phyloP scores from a whole-genome alignment of 352 stramenopile genomes.

The Globisporangium sylvaticum region DNA sequence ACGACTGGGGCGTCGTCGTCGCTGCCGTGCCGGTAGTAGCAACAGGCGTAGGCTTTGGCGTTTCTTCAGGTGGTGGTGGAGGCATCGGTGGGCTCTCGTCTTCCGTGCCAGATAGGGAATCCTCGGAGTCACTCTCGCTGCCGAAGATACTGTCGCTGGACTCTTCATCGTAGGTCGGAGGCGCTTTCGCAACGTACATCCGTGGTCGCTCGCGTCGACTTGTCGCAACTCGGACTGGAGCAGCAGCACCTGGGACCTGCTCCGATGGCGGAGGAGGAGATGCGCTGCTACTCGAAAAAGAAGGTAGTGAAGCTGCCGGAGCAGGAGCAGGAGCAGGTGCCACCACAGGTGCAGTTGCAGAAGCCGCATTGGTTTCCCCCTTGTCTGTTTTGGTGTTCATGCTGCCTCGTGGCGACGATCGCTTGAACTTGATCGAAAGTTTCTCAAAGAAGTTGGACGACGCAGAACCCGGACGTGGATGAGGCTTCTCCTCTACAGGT shows the following conservation, averaged over 20 bases:
- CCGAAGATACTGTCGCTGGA: constrained; percentile 87
- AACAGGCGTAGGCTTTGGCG: constrained; percentile 19
- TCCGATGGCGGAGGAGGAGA: constrained; percentile 4
- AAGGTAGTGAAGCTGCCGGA: neutral
- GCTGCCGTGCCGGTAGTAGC: constrained; percentile 8
- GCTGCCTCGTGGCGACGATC: constrained; percentile 49
- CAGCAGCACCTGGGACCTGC: constrained; percentile 7
- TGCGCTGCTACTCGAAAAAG: neutral
- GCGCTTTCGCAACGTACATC: constrained; percentile 75
- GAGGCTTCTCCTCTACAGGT: constrained; percentile 33
- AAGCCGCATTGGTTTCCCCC: constrained; percentile 18
- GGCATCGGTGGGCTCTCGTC: constrained; percentile 35
- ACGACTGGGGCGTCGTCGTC: constrained; percentile 2
- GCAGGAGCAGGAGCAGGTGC: neutral
- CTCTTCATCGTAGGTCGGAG: constrained; percentile 68
- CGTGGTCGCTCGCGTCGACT: constrained; percentile 51
- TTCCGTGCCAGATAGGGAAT: constrained; percentile 40
- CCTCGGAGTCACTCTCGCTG: constrained; percentile 62
- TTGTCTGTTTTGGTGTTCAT: constrained; percentile 13
- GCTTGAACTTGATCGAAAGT: constrained; percentile 79
- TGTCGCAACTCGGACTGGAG: constrained; percentile 22
- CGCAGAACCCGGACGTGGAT: constrained; percentile 25
- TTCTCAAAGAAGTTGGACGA: constrained; percentile 85
- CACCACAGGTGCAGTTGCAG: neutral
- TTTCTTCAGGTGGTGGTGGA: constrained; percentile 23